Conservation (phyloP, 208 protist genomes). For the Leptomonas pyrrhocoris region DNA sequence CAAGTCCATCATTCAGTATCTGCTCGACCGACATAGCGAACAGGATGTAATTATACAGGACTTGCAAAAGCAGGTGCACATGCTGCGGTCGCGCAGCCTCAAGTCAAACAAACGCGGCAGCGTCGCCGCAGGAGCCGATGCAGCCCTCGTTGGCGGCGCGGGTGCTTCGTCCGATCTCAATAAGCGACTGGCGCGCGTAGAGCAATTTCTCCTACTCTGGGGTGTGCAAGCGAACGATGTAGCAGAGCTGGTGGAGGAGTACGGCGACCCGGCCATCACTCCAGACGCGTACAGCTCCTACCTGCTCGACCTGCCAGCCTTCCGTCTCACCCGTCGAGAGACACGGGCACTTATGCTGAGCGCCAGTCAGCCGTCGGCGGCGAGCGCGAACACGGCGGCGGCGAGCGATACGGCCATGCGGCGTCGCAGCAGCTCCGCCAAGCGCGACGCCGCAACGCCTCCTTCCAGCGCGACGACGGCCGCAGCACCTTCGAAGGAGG, state of each 20-base stretch:
- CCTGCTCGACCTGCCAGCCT: constrained; percentile 71
- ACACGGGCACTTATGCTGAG: constrained; percentile 33
- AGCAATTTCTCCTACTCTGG: constrained; percentile 79
- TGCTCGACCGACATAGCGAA: constrained; percentile 73
- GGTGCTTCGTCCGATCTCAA: constrained; percentile 35
- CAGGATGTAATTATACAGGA: constrained; percentile 79
- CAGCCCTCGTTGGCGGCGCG: neutral
- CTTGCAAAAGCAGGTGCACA: constrained; percentile 80
- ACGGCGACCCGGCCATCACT: constrained; percentile 80
- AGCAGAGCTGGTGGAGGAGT: constrained; percentile 58
- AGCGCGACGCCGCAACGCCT: neutral
- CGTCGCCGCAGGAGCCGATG: constrained; percentile 16
- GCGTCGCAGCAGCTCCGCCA: constrained; percentile 19
- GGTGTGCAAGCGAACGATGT: constrained; percentile 69
- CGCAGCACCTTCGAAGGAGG: neutral
- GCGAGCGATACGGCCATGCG: constrained; percentile 25
- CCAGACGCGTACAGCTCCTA: constrained; percentile 80
- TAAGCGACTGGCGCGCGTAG: constrained; percentile 57
- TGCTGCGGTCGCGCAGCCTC: constrained; percentile 42
- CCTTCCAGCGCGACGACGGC: neutral
- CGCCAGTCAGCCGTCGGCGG: constrained; percentile 13
- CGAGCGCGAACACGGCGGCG: constrained; percentile 14
- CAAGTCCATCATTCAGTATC: constrained; percentile 82
- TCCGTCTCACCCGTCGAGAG: constrained; percentile 70
- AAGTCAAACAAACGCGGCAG: constrained; percentile 29